Conservation (phyloP, 441 rosid species). For the Corymbia calophylla region DNA sequence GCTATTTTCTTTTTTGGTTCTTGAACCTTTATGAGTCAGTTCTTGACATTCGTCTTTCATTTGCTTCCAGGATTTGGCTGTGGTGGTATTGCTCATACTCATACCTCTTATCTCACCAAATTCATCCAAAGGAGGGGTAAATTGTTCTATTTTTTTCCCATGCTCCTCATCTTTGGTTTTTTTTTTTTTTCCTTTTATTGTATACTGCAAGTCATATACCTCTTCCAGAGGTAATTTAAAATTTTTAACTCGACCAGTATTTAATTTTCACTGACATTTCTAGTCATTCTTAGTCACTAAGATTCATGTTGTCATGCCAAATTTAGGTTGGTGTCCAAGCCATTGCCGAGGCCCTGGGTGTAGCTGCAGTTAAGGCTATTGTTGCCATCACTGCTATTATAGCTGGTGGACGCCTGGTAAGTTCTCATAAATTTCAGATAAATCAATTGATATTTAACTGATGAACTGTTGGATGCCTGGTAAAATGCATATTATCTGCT, state of each 20-base stretch:
- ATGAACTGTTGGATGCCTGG: background rate
- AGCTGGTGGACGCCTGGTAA: slow-evolving; percentile 98
- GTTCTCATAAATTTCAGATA: slow-evolving; percentile 9
- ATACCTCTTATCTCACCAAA: slow-evolving; percentile 98
- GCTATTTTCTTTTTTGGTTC: background rate
- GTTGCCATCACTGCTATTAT: slow-evolving; percentile 94
- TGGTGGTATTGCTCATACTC: slow-evolving; percentile 92
- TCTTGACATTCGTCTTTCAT: background rate
- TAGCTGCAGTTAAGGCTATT: slow-evolving; percentile 95
- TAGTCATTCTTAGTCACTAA: background rate
- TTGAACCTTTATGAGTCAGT: slow-evolving; percentile 5
- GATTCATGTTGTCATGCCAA: slow-evolving; percentile 10
- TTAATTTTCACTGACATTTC: background rate
- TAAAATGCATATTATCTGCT: slow-evolving; percentile 1
- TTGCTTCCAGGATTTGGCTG: slow-evolving; percentile 89
- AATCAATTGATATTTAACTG: slow-evolving; percentile 6
- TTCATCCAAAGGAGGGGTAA: slow-evolving; percentile 99
- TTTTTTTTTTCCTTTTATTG: background rate
- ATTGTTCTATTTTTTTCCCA: slow-evolving; percentile 8
- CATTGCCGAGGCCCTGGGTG: slow-evolving; percentile 97
- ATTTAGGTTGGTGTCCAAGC: slow-evolving; percentile 94
- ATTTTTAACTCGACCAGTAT: background rate
- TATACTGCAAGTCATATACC: background rate
- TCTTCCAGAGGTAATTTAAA: background rate
- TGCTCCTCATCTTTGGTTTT: slow-evolving; percentile 1